Evolutionary conservation across 2,329 filamentous ascomycete species (phyloP).

Genomic region (Fusarium verticillioides): DNA sequence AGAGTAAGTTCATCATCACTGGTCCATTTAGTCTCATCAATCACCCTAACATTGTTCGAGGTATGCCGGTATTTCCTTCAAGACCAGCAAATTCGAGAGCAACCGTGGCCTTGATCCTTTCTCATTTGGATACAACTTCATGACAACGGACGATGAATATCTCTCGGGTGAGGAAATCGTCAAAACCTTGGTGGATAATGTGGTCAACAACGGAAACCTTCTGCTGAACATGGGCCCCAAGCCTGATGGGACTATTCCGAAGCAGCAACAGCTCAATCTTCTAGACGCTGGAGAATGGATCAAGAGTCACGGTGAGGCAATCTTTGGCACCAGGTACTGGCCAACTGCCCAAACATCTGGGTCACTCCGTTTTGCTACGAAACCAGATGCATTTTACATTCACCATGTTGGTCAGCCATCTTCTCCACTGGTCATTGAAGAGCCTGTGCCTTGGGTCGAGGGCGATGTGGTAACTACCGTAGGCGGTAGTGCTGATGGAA

Average conservation of each 20-base stretch:
- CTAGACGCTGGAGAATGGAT: not conserved
- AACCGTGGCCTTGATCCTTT: not conserved
- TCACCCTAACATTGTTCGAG: not conserved
- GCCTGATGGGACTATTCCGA: not conserved
- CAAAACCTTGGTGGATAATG: not conserved
- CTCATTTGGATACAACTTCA: not conserved
- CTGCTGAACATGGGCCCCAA: not conserved
- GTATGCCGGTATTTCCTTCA: not conserved
- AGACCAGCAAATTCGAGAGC: not conserved
- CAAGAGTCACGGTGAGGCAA: not conserved
- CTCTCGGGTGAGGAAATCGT: not conserved
- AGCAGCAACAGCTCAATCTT: not conserved
- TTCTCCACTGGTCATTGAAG: not conserved
- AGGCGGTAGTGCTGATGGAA: not conserved
- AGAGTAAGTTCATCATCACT: not conserved
- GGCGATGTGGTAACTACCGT: not conserved
- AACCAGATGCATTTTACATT: not conserved
- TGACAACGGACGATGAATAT: not conserved
- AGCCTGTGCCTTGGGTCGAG: not conserved
- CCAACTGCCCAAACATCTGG: not conserved
- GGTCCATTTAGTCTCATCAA: fast-evolving
- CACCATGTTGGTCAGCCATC: not conserved
- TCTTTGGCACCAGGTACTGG: not conserved
- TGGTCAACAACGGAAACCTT: not conserved
- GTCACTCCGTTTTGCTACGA: not conserved